Conservation (phyloP, 2,329 filamentous ascomycete species). For the Aspergillus novoparasiticus region DNA sequence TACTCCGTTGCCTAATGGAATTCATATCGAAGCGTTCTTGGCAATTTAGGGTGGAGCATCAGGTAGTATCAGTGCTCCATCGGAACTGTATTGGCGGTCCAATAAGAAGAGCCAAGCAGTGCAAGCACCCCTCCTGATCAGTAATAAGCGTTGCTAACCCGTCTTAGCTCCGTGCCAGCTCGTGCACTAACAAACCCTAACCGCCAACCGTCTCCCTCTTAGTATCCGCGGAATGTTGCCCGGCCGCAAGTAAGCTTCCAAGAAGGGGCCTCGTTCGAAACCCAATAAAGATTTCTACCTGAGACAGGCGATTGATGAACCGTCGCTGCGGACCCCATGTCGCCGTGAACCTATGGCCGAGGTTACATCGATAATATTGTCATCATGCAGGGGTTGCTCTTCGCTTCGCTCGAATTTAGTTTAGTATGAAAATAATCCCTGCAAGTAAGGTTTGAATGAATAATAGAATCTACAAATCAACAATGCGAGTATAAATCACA, state of each 20-base stretch:
- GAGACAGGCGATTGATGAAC: not conserved
- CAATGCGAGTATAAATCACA: not conserved
- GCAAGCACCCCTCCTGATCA: not conserved
- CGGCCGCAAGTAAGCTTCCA: not conserved
- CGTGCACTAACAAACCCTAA: not conserved
- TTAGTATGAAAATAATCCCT: not conserved
- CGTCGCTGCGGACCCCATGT: too few relatives aligned
- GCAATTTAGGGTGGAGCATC: not conserved
- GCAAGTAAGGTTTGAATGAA: not conserved
- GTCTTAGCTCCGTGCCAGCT: not conserved
- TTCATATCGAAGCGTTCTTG: not conserved
- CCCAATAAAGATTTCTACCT: not conserved
- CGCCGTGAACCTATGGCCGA: not conserved
- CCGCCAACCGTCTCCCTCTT: not conserved
- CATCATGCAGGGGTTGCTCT: not conserved
- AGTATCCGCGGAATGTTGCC: not conserved
- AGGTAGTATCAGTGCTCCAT: not conserved
- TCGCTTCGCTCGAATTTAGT: not conserved
- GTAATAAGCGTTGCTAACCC: slow-evolving; percentile 1
- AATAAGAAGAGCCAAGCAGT: not conserved
- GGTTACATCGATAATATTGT: not conserved
- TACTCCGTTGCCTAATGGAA: not conserved
- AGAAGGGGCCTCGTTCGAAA: not conserved
- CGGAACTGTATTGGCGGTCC: not conserved
- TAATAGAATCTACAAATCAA: not conserved